Conservation (phyloP, 1,284 basidiomycete species). For the Tetrapyrgos nigripes region DNA sequence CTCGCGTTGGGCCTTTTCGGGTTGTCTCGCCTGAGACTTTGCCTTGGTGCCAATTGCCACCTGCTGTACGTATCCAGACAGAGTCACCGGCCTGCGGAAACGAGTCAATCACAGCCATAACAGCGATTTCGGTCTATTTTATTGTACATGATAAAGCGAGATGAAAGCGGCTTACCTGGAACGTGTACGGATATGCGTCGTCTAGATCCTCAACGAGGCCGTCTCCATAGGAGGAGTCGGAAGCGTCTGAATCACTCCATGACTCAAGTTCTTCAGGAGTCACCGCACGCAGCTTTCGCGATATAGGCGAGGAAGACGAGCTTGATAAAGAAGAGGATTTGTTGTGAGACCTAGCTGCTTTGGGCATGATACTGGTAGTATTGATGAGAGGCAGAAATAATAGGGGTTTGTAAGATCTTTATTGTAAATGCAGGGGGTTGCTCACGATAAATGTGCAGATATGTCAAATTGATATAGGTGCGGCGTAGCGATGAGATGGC, state of each 20-base stretch:
- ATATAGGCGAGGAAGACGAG: background rate
- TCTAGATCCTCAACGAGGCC: constrained; percentile 51
- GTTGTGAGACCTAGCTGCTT: constrained; percentile 8
- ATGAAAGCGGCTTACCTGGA: constrained; percentile 45
- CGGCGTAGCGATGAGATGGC: background rate
- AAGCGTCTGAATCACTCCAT: constrained; percentile 41
- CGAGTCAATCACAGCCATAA: background rate
- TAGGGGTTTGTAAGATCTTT: background rate
- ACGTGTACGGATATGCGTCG: constrained; percentile 60
- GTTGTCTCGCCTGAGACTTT: constrained; percentile 50
- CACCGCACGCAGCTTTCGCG: constrained; percentile 34
- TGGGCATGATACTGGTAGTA: constrained; percentile 9
- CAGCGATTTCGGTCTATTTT: too few species aligned
- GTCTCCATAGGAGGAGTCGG: constrained; percentile 36
- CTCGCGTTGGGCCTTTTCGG: constrained; percentile 48
- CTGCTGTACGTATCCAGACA: constrained; percentile 59
- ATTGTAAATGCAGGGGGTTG: background rate
- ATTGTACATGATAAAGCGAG: too few species aligned
- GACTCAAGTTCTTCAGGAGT: constrained; percentile 41
- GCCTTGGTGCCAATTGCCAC: constrained; percentile 57
- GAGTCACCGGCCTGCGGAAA: constrained; percentile 46
- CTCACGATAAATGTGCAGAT: background rate
- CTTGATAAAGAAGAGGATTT: constrained; percentile 4
- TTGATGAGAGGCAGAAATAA: background rate
- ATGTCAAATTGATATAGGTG: background rate